Evolutionary conservation across 1,139 yeast species (phyloP), one percentile per base, ranked within the genome.

Genomic region (Hanseniaspora sp.): DNA sequence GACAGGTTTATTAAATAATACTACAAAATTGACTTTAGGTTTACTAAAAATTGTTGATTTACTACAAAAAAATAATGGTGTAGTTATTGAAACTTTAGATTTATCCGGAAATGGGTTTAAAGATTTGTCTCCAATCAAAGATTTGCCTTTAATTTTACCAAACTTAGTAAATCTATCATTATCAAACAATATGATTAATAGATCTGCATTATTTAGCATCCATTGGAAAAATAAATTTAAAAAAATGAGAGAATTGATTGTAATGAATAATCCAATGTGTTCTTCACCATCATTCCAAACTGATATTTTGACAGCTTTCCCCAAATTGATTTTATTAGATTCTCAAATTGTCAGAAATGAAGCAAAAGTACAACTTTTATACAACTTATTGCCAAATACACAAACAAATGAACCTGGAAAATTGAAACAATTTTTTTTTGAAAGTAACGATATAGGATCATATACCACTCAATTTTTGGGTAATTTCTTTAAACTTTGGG

Each of bases 1-100:
- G 17, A 76, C 76, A 58, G 95, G 96, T 0, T 72, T 87, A 55
- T 80, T 88, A 60, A 75, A 79, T 28, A 74, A 79, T 7, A 76
- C 81, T 51, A 77, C 94, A 15, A 90, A 90, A 67, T 82, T 90
- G 76, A 88, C 92, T 67, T 86, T 90, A 3, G 98, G 98, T 0
- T 71, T 92, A 60, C 81, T 92, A 87, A 87, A 85, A 65, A 71
- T 94, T 18, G 95, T 96, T 0, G 55, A 52, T 40, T 40, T 53
- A 5, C 33, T 45, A 33, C 53, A 54, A 41, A 73, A 73, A 53
- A 72, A 70, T 49, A 61, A 63, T 2, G 63, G 61, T 8, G 57
- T 69, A 44, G 73, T 73, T 2, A 85, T 88, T 7, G 84, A 82
- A 40, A 83, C 92, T 58, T 80, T 92, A 17, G 87, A 85, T 64